Evolutionary conservation across 1,139 yeast genomes (phyloP), one percentile per base, ranked within the genome.

Genomic region (Scheffersomyces lignicola): DNA sequence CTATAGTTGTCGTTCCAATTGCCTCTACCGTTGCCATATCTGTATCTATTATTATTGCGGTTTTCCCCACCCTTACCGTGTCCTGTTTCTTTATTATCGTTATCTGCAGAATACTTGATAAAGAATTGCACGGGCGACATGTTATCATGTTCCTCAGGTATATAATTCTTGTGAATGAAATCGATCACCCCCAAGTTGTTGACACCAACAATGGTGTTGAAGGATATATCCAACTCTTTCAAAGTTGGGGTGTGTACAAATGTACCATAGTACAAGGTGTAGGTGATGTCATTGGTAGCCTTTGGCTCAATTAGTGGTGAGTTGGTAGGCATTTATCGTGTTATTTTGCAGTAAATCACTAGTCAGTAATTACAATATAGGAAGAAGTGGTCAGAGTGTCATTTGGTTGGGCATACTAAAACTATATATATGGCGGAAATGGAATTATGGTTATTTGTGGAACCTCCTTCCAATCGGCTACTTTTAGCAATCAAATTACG

Each of bases 211-310:
- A 66, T 38, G 2, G 69, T 52, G 34, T 62, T 50, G 38, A 55
- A 48, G 31, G 51, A 39, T 16, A 66, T 52, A 37, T 62, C 54
- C 5, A 66, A 37, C 13, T 50, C 45, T 7, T 56, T 58, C 13
- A 62, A 39, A 5, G 40, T 38, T 4, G 73, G 73, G 1, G 69
- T 58, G 38, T 67, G 69, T 12, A 67, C 49, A 38, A 66, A 62
- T 2, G 72, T 66, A 1, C 72, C 73, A 36, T 54, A 55, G 44
- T 58, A 63, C 13, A 65, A 43, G 1, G 64, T 60, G 45, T 64
- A 64, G 5, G 47, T 49, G 17, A 56, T 54, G 5, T 43, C 21
- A 11, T 39, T 29, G 7, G 36, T 36, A 2, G 64, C 62, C 32
- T 51, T 53, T 10, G 29, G 29, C 11, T 26, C 29, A 15, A 26